phyloP scores from a whole-genome alignment of 352 stramenopile species.

The Sclerospora graminicola region DNA sequence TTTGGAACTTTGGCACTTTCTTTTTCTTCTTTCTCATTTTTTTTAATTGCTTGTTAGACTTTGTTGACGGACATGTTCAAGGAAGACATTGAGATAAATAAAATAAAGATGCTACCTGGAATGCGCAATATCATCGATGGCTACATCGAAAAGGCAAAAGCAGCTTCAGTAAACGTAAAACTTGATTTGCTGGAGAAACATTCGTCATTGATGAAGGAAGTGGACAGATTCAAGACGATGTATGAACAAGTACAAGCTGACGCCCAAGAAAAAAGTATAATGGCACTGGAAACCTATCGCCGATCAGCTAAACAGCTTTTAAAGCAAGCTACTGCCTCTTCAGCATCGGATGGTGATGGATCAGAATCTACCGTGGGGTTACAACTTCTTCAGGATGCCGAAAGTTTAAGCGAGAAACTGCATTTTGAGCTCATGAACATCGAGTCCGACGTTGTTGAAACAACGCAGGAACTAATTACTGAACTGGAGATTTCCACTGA shows the following conservation, averaged over 20 bases:
- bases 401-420: slow-evolving; percentile 75
- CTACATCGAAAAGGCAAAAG: slow-evolving; percentile 81
- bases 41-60: slow-evolving; percentile 27
- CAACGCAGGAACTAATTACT: slow-evolving; percentile 51
- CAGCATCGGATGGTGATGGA: slow-evolving; percentile 23
- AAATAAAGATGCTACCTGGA: slow-evolving; percentile 84
- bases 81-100: slow-evolving; percentile 87
- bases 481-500: slow-evolving; percentile 59
- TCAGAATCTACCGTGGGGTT: slow-evolving; percentile 27
- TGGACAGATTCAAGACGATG: slow-evolving; percentile 45
- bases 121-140: slow-evolving; percentile 86
- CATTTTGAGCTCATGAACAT: slow-evolving; percentile 84
- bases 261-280: slow-evolving; percentile 72
- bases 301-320: slow-evolving; percentile 66
- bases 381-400: slow-evolving; percentile 75
- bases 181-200: slow-evolving; percentile 71
- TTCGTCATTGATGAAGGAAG: slow-evolving; percentile 31
- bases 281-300: slow-evolving; percentile 67
- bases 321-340: slow-evolving; percentile 30
- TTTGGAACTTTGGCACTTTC: no score
- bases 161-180: slow-evolving; percentile 78
- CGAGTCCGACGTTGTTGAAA: slow-evolving; percentile 80
- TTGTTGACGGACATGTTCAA: slow-evolving; percentile 88
- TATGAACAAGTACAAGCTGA: no score
- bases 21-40: not conserved